Percentiles rank a stretch among this genome's conserved stretches.
Evolutionary conservation across 176 grass and related monocot genomes (phyloP).

Genomic region (Rhynchospora breviuscula): DNA sequence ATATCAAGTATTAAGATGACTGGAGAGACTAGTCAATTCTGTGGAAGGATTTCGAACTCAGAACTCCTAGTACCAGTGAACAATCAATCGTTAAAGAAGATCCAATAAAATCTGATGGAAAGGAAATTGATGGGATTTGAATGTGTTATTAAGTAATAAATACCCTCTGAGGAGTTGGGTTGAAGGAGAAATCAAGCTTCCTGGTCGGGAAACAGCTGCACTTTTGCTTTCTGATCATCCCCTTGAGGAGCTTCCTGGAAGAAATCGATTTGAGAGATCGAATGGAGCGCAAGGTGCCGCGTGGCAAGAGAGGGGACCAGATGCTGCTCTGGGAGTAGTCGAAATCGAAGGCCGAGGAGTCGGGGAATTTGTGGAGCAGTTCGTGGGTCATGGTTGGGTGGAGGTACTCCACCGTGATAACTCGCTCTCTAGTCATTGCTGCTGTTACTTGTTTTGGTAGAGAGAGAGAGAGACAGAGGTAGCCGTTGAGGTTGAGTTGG

Average conservation of each 20-base stretch:
- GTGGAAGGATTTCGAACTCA: not conserved
- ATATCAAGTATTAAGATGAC: not conserved
- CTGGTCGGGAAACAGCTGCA: conserved; percentile 7
- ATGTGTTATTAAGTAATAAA: not conserved
- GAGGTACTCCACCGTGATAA: conserved; percentile 94
- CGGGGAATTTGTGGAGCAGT: conserved; percentile 83
- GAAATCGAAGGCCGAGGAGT: conserved; percentile 71
- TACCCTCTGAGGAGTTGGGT: conserved; percentile 14
- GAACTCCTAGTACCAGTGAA: not conserved
- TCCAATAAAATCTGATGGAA: not conserved
- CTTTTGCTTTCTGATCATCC: conserved; percentile 18
- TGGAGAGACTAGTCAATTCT: not conserved
- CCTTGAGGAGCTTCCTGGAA: conserved; percentile 19
- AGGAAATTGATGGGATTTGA: not conserved
- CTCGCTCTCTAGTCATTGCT: conserved; percentile 41
- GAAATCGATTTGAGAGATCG: conserved; percentile 10
- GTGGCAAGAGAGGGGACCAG: conserved; percentile 80
- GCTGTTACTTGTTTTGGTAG: not conserved
- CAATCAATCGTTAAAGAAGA: not conserved
- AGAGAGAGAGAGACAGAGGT: not conserved
- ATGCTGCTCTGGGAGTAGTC: conserved; percentile 95
- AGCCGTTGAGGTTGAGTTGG: not conserved
- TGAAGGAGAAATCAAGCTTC: conserved; percentile 18
- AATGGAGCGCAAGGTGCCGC: conserved; percentile 14
- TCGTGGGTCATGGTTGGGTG: conserved; percentile 58